phyloP scores from a whole-genome alignment of 1,284 basidiomycete genomes.

The Irpex sp. region DNA sequence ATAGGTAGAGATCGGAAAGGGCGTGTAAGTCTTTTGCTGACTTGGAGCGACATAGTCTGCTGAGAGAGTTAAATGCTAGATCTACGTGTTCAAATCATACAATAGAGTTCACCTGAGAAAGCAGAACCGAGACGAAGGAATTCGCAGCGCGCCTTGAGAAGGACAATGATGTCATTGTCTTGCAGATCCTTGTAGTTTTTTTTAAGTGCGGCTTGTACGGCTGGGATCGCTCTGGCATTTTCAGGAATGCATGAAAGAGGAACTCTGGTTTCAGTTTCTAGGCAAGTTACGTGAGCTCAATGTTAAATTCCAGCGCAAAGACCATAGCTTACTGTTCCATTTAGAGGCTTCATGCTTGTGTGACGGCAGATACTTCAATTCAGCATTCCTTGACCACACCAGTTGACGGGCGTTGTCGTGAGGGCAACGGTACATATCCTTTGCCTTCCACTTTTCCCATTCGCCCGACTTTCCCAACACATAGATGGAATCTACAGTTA shows the following conservation, averaged over 20 bases:
- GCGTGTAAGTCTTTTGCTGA: background rate
- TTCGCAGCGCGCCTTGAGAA: background rate
- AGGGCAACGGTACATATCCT: background rate
- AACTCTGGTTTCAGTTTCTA: background rate
- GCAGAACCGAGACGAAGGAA: background rate
- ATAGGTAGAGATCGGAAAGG: background rate
- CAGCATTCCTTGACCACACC: background rate
- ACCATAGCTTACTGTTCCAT: background rate
- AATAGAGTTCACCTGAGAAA: background rate
- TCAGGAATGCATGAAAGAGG: background rate
- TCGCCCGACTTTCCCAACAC: background rate
- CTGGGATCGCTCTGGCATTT: background rate
- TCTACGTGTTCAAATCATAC: too few species aligned
- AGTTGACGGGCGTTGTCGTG: background rate
- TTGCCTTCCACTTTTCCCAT: background rate
- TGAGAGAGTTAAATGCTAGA: background rate
- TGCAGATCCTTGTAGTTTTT: background rate
- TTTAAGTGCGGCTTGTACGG: background rate
- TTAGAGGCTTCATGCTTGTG: background rate
- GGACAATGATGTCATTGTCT: background rate
- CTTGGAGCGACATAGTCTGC: background rate
- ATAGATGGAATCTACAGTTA: background rate
- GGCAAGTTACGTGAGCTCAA: background rate
- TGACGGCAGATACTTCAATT: background rate
- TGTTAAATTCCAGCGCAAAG: background rate